These are phyloP conservation scores for Scutellaria barbata DNA, from an alignment of 257 asterid species.

Conservation along the genomic window DNA sequence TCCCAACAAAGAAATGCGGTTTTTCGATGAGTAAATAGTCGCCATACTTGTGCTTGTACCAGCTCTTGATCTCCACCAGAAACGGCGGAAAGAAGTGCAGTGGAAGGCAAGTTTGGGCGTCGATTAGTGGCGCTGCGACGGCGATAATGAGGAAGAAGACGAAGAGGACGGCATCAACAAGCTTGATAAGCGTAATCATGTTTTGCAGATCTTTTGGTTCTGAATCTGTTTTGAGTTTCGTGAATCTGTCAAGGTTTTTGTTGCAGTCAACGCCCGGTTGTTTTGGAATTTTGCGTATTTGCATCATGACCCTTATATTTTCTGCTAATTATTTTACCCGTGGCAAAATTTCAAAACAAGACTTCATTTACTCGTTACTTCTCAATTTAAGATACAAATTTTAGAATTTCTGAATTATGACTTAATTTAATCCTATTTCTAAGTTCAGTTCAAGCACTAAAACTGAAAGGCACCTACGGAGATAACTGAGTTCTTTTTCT, in stretches of 20 bases:
- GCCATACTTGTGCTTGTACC: conserved; percentile 66
- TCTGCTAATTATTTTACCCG: too few species aligned
- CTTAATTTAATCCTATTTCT: too few species aligned
- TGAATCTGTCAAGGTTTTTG: conserved; percentile 12
- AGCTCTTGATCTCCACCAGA: conserved; percentile 64
- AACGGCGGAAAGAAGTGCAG: conserved; percentile 57
- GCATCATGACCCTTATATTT: conserved; percentile 20
- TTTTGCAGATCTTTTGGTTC: background rate
- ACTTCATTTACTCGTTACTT: too few species aligned
- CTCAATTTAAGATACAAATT: too few species aligned
- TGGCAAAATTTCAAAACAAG: too few species aligned
- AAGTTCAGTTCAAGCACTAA: too few species aligned
- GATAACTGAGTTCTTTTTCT: too few species aligned
- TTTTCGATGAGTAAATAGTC: conserved; percentile 72
- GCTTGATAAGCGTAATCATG: conserved; percentile 62
- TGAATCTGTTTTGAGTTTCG: background rate
- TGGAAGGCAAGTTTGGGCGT: conserved; percentile 71
- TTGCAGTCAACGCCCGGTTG: background rate
- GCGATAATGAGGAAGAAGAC: conserved; percentile 68
- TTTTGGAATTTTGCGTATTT: conserved; percentile 13
- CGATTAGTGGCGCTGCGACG: conserved; percentile 77
- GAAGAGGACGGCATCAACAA: conserved; percentile 62
- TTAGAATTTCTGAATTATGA: too few species aligned
- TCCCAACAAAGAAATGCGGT: conserved; percentile 86
- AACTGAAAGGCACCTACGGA: too few species aligned